Conservation (phyloP, 495 filamentous ascomycete species). For the Aspergillus nanangensis region DNA sequence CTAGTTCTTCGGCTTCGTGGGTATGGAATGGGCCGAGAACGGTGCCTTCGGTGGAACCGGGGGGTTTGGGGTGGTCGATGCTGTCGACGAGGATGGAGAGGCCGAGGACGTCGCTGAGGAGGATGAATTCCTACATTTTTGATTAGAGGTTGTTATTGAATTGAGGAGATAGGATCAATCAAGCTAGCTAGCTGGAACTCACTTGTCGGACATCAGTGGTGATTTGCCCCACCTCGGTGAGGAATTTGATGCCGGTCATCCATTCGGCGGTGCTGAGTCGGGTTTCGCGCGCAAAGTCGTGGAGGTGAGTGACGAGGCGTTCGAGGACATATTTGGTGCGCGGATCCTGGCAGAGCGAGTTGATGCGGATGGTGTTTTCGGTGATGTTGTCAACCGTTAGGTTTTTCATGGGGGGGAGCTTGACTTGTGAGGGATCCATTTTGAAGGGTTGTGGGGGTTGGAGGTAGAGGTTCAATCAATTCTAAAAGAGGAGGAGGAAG, state of each 20-base stretch:
- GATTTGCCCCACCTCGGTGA: constrained; percentile 71
- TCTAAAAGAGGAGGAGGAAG: background rate
- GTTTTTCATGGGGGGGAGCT: constrained; percentile 61
- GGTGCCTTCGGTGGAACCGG: constrained; percentile 73
- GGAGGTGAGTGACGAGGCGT: constrained; percentile 70
- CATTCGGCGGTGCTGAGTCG: constrained; percentile 74
- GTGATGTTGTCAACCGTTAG: constrained; percentile 83
- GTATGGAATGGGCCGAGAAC: constrained; percentile 94
- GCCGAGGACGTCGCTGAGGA: constrained; percentile 86
- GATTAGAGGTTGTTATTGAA: background rate
- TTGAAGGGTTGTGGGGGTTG: too few relatives aligned
- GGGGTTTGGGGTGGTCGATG: constrained; percentile 87
- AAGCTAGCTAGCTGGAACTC: constrained; percentile 3
- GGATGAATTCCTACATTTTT: constrained; percentile 76
- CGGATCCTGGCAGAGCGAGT: constrained; percentile 61
- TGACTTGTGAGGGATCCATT: constrained; percentile 51
- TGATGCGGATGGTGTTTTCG: constrained; percentile 67
- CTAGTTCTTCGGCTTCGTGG: constrained; percentile 68
- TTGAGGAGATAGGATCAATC: background rate
- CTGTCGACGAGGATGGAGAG: constrained; percentile 85
- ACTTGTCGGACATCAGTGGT: constrained; percentile 67
- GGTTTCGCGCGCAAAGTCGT: constrained; percentile 81
- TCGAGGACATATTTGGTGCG: constrained; percentile 71
- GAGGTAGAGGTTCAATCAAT: too few relatives aligned
- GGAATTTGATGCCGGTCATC: constrained; percentile 68